Conservation (phyloP, 2,329 filamentous ascomycete species). For the Cladobotryum protrusum region DNA sequence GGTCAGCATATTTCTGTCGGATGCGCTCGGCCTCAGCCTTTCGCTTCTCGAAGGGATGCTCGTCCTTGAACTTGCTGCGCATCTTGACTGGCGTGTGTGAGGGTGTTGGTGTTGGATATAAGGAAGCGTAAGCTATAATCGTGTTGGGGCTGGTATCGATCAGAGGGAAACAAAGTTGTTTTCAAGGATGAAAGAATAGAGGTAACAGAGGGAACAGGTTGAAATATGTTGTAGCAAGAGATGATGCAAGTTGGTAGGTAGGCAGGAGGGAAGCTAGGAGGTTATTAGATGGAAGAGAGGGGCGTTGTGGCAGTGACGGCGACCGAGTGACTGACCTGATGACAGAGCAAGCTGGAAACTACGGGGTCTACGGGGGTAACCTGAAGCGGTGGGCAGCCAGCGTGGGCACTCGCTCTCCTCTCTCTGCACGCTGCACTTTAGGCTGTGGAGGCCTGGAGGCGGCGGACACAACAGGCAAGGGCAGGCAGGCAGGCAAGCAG, state of each 20-base stretch:
- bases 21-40: slow-evolving; percentile 99
- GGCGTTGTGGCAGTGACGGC: slow-evolving; percentile 11
- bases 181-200: neutral
- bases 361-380: too few species aligned
- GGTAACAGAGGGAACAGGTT: neutral
- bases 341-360: slow-evolving; percentile 17
- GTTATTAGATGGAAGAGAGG: slow-evolving; percentile 4
- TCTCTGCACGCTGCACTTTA: too few species aligned
- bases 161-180: neutral
- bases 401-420: too few species aligned
- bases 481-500: slow-evolving; percentile 18
- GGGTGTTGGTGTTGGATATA: too few species aligned
- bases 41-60: slow-evolving; percentile 99
- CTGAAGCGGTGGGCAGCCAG: too few species aligned
- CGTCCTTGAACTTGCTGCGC: slow-evolving; percentile 99
- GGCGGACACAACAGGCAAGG: slow-evolving; percentile 8
- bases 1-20: slow-evolving; percentile 96
- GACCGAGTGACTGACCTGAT: slow-evolving; percentile 10
- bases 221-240: neutral
- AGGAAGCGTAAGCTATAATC: too few species aligned
- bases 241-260: slow-evolving; percentile 1
- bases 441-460: too few species aligned
- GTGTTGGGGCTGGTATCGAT: neutral
- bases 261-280: too few species aligned
- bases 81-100: slow-evolving; percentile 51